These are phyloP conservation scores for Penicillium cosmopolitanum DNA, from an alignment of 495 filamentous ascomycete genomes.

Conservation along the genomic window DNA sequence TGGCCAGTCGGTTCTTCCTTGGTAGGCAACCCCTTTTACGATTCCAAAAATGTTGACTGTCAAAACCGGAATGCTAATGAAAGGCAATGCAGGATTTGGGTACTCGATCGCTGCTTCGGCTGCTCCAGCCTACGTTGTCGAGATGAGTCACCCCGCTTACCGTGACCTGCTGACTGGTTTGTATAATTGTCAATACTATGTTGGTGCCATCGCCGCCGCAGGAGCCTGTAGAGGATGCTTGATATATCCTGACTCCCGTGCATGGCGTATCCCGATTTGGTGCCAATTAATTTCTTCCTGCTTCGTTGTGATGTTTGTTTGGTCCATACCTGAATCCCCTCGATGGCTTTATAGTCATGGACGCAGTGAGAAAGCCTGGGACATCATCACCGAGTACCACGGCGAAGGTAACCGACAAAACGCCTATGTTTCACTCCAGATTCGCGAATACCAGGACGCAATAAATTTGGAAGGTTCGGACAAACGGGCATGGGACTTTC, in stretches of 20 bases:
- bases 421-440: conserved; percentile 60
- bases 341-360: conserved; percentile 55
- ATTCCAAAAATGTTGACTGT: conserved; percentile 42
- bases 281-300: conserved; percentile 60
- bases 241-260: conserved; percentile 28
- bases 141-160: conserved; percentile 71
- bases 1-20: conserved; percentile 72
- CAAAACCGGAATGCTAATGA: neutral
- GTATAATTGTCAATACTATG: conserved; percentile 67
- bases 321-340: conserved; percentile 38
- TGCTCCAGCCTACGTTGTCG: conserved; percentile 69
- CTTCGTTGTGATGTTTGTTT: conserved; percentile 36
- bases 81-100: conserved; percentile 57
- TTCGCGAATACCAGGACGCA: conserved; percentile 60
- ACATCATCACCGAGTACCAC: conserved; percentile 59
- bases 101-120: conserved; percentile 67
- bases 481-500: conserved; percentile 71
- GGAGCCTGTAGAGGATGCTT: conserved; percentile 26
- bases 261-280: conserved; percentile 65
- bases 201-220: conserved; percentile 51
- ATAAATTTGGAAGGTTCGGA: conserved; percentile 57
- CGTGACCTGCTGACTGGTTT: conserved; percentile 64
- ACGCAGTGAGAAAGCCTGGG: conserved; percentile 53
- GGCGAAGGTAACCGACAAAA: conserved; percentile 56
- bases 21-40: conserved; percentile 65